Base-by-base conservation (phyloP, 306 rosid genomes). In the Biancaea sappan region DNA sequence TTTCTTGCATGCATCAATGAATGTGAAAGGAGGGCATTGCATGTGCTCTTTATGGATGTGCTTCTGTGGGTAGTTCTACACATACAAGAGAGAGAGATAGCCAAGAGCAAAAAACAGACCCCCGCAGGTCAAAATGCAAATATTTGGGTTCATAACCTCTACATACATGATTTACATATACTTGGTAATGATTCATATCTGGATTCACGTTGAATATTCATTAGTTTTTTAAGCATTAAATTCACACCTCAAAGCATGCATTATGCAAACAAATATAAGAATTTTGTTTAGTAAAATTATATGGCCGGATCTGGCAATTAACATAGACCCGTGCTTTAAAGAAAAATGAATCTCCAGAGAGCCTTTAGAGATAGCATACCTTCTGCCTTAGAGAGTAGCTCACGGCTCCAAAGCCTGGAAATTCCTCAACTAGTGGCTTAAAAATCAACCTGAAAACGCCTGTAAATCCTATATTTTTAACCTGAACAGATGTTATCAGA, bases 341-440 rank as follows among this genome's bases (percentile, higher is more conserved):
- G 16, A 54, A 52, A 50, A 60, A n/a, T 26, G 40, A 69, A 37
- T 56, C 38, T 38, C 41, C 26, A 31, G 18, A 71, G 14, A 26
- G 68, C 29, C n/a, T 51, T 67, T 19, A 50, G 31, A 80, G 60
- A 81, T 37, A 31, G 14, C 61, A 14, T 72, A 90, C 99, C 99
- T 95, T 95, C 74, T 95, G 88, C 70, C 91, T 84, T 75, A 95
- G 73, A 74, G 99, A 95, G 86, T 86, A 95, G 84, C 96, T 79
- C 80, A 95, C 78, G 57, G 99, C 99, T 77, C 99, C 99, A 83
- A 95, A 95, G 51, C 99, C 93, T 5, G 98, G 99, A 72, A 95
- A 87, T 84, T 90, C 98, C 0, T 92, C 82, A 51, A 95, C 96
- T 52, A 92, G 79, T 15, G 99, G 99, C 90, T 87, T 95, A 75